Base-by-base conservation (phyloP, 2,329 filamentous ascomycete species). In the Arthrobotrys sphaeroides region DNA sequence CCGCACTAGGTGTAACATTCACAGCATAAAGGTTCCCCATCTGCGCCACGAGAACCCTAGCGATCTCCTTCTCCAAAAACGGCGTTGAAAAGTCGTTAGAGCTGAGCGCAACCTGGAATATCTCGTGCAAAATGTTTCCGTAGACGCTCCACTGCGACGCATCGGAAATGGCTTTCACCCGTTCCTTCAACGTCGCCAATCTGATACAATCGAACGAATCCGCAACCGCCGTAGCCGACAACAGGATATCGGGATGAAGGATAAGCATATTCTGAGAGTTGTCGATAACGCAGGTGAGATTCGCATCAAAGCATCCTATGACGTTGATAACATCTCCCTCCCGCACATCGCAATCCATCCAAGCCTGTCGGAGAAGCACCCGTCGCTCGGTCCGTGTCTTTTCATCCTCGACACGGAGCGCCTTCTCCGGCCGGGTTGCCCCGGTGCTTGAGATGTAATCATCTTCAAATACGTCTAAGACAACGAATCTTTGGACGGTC, bases 161-260 rank as follows among this genome's bases (percentile, higher is more conserved):
- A 78, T 93, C 91, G 79, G 90, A 91, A 0, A 93, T 94, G 6
- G 93, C 92, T 82, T 98, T 98, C 79, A 99, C 90, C 31, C 95
- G 90, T 82, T 99, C 94, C 82, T 98, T 94, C 24, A 99, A 87
- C 0, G 98, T 94, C 28, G 95, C 93, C 77, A 94, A 90, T 16
- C 95, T 90, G 81, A 91, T 90, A 81, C 95, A 99, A 22, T 90
- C 90, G 81, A 98, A 97, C 0, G 95, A 97, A 82, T 99, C 95
- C n/a, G 93, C 94, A 45, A 99, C 91, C 3, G 96, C 93, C 0
- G 95, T 98, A 1, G 95, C 91, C 1, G 95, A 98, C 62, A 99
- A 91, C 33, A 99, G 87, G 83, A 98, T 94, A 80, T 99, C 95
- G 0, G 95, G 95, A 80, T 99, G 94, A 12, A 99, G 84, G 69